Percentiles rank a stretch among this genome's conserved stretches.
phyloP scores from a whole-genome alignment of 106 monocot species.

The Platanthera guangdongensis region DNA sequence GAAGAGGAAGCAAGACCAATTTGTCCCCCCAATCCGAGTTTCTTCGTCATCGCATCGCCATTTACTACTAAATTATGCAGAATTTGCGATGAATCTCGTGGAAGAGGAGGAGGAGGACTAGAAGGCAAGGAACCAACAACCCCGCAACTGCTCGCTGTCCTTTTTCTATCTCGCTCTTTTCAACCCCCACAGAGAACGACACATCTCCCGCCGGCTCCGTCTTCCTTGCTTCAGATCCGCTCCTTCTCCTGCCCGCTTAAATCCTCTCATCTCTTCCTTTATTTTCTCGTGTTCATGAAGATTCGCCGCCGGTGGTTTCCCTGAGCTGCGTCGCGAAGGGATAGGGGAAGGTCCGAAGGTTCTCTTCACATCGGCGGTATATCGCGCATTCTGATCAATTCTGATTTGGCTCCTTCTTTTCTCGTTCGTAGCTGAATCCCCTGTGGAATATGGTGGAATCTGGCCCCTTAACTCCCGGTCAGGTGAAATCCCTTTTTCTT shows the following conservation, averaged over 20 bases:
- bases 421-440: not conserved
- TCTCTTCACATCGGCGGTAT: conserved; percentile 4
- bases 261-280: not conserved
- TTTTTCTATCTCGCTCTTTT: not conserved
- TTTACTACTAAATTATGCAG: not conserved
- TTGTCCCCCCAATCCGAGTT: not conserved
- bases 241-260: not conserved
- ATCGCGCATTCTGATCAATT: not conserved
- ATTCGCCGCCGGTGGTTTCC: not conserved
- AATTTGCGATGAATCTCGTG: not conserved
- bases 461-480: conserved; percentile 8
- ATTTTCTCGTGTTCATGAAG: conserved; percentile 6
- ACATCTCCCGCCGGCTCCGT: conserved; percentile 1
- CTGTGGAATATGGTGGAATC: conserved; percentile 3
- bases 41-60: not conserved
- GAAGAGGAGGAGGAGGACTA: not conserved
- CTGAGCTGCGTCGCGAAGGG: conserved; percentile 1
- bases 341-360: not conserved
- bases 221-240: conserved; percentile 3
- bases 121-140: conserved; percentile 9
- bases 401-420: not conserved
- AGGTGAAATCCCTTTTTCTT: not conserved
- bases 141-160: not conserved
- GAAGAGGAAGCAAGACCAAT: not conserved
- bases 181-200: conserved; percentile 11